Base-by-base conservation (phyloP, 768 basidiomycete genomes). In the Amanita polypyramis region DNA sequence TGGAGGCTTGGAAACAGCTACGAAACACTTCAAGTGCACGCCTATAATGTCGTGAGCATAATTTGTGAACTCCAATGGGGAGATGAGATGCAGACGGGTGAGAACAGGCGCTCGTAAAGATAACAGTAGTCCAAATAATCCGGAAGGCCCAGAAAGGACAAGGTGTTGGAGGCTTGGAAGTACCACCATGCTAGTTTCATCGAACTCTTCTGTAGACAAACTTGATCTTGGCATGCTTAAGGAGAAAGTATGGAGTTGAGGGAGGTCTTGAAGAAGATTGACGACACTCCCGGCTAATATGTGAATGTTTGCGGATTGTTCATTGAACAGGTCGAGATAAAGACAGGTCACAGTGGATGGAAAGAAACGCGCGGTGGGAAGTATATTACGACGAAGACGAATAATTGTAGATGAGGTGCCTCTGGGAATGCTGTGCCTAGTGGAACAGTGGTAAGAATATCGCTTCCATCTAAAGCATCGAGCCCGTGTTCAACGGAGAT, bases 1-100 rank as follows among this genome's bases (percentile, higher is more conserved):
- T 23, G 61, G 62, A 21, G 67, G 60, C 9, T 62, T 58, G 14
- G 59, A 56, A 33, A 38, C 48, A 17, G 54, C 50, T 25, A 67
- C 38, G 49, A 67, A 62, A 48, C 21, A 53, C 40, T 48, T 50
- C 49, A 58, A 54, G 45, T 64, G 55, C 15, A 20, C 14, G 4
- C 47, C 53, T 20, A 43, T 54, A 29, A 57, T 55, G 32, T 61
- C 62, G 47, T 69, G 61, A 20, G 60, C 49, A 56, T 62, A 32
- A 65, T 53, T 17, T 57, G 40, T 20, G 67, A 54, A 14, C 4
- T 62, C 65, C 2, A 58, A 54, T 35, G 67, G 61, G 25, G 70
- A 72, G 23, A 67, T 69, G 41, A 78, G 67, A 50, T 63, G 62
- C 29, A 76, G 65, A 39, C 48, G 54, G 23, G 50, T 60, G 14